phyloP scores from a whole-genome alignment of 1,139 yeast species.

The Protomyces inundatus region DNA sequence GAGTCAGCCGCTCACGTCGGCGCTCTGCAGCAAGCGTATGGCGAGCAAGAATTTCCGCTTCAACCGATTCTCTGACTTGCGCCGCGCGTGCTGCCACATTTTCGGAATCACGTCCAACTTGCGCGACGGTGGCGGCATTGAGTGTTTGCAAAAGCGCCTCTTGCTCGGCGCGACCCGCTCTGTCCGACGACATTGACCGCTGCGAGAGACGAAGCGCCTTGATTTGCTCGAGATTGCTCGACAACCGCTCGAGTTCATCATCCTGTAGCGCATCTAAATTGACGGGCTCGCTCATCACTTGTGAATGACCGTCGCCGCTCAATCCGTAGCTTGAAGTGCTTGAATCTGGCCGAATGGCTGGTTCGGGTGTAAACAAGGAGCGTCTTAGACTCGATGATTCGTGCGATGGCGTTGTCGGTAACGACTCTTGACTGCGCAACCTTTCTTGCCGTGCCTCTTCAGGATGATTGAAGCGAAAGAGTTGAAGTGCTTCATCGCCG shows the following conservation, averaged over 20 bases:
- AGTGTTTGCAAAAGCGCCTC: neutral
- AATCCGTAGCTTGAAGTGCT: conserved; percentile 10
- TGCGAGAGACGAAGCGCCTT: conserved; percentile 25
- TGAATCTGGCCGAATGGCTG: neutral
- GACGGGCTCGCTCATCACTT: conserved; percentile 30
- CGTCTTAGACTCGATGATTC: neutral
- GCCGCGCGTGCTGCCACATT: neutral
- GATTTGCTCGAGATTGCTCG: conserved; percentile 32
- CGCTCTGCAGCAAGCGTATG: neutral
- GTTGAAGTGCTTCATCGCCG: conserved; percentile 33
- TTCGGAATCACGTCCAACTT: neutral
- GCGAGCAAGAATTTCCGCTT: neutral
- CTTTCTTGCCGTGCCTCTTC: conserved; percentile 31
- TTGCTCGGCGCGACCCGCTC: neutral
- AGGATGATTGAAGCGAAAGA: conserved; percentile 37
- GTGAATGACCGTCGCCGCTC: neutral
- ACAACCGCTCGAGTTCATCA: conserved; percentile 32
- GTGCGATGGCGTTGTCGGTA: conserved; percentile 6
- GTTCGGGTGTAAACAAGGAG: neutral
- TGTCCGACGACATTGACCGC: conserved; percentile 1
- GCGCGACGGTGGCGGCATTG: neutral
- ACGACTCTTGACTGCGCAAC: neutral
- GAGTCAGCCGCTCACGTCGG: neutral
- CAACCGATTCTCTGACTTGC: neutral
- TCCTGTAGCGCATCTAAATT: conserved; percentile 32